Base-by-base conservation (phyloP, 2,329 filamentous ascomycete genomes). In the Aplosporella prunicola region DNA sequence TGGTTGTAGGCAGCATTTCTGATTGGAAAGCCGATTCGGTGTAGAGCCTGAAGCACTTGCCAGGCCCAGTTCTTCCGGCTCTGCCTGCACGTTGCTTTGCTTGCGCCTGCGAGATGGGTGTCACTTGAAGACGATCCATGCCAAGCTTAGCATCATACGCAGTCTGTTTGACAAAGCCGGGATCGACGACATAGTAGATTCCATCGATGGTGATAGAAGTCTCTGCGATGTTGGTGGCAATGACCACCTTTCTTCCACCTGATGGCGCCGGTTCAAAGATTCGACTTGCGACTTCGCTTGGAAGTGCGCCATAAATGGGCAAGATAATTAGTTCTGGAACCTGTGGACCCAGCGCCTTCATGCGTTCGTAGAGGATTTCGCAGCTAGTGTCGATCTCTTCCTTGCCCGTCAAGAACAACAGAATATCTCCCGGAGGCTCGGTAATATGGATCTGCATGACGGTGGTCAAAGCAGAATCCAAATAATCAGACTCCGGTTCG, bases 391-490 rank as follows among this genome's bases (percentile, higher is more conserved):
- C 91, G 45, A 98, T 98, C 60, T 98, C 93, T 60, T 98, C 91
- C 55, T 95, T 88, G 5, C 91, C 91, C 0, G 93, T 98, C 49
- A 98, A 71, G 66, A 98, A 98, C 2, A 98, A 69, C n/a, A 98
- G 64, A 35, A 98, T 95, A 52, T 98, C 93, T 47, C 91, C 91
- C 13, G 80, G 73, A 5, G 88, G 86, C 52, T 98, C 91, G 2
- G 82, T 91, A 13, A 98, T 65, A 56, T 98, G 91, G 38, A 98
- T 96, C 55, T 96, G 86, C 89, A 98, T 95, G 32, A 95, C 87
- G 0, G 91, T 96, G 10, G 88, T 82, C n/a, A 98, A 68, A 0
- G 91, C 87, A 2, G 88, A 80, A 57, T 96, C 91, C 10, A 98
- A 68, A 50, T 98, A 98, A 55, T 98, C 93, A 0, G 84, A 87